Evolutionary conservation across 2,329 filamentous ascomycete genomes (phyloP).

Genomic region (Botrytis paeoniae): DNA sequence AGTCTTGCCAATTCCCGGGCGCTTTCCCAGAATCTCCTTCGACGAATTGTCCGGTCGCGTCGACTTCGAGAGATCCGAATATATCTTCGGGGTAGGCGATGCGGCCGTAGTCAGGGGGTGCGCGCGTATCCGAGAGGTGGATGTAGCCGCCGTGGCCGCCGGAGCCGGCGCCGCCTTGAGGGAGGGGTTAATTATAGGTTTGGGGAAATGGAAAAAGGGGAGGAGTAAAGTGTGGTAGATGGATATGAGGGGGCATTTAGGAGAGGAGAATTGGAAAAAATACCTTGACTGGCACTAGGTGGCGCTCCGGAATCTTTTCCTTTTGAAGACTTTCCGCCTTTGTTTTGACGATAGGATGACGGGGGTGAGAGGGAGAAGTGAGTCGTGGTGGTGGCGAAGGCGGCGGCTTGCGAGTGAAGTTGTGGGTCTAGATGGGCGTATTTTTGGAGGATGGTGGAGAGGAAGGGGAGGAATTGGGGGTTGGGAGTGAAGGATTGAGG

Average conservation of each 20-base stretch:
- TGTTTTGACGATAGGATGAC: neutral
- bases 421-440: slow-evolving; percentile 56
- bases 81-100: slow-evolving; percentile 71
- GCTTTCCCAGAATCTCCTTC: slow-evolving; percentile 22
- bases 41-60: slow-evolving; percentile 51
- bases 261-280: slow-evolving; percentile 35
- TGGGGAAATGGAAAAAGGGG: slow-evolving; percentile 8
- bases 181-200: slow-evolving; percentile 25
- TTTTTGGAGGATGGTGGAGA: slow-evolving; percentile 54
- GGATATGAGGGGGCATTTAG: too few species aligned
- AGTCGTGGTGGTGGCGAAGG: slow-evolving; percentile 51
- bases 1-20: slow-evolving; percentile 53
- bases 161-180: slow-evolving; percentile 54
- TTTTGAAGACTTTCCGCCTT: neutral
- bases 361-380: neutral
- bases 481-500: slow-evolving; percentile 58
- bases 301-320: slow-evolving; percentile 7
- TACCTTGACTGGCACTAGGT: slow-evolving; percentile 52
- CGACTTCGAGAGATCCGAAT: slow-evolving; percentile 63
- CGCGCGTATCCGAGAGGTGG: slow-evolving; percentile 62
- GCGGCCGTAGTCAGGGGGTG: slow-evolving; percentile 63
- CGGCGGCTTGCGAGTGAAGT: slow-evolving; percentile 55
- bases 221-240: neutral
- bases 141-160: slow-evolving; percentile 60
- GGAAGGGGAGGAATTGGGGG: slow-evolving; percentile 54